phyloP scores from a whole-genome alignment of 192 early-diverging fungal species.

The Martensiomyces pterosporus region DNA sequence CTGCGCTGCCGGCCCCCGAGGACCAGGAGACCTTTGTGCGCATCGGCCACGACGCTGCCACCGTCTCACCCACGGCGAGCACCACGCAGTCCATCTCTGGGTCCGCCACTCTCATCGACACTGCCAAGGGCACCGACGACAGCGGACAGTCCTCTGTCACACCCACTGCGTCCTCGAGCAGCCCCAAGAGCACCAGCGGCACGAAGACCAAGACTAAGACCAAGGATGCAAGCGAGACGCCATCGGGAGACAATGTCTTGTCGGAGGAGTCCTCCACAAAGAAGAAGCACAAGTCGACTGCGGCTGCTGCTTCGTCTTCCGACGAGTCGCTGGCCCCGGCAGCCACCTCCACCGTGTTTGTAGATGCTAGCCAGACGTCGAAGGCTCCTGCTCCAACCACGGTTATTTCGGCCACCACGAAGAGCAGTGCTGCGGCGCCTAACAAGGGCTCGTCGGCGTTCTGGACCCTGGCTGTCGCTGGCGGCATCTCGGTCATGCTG shows the following conservation, averaged over 20 bases:
- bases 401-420: no score
- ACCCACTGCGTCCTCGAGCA: neutral
- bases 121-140: slow-evolving; percentile 12
- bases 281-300: no score
- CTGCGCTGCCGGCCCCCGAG: slow-evolving; percentile 5
- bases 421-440: slow-evolving; percentile 1
- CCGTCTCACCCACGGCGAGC: no score
- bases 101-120: slow-evolving; percentile 5
- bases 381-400: no score
- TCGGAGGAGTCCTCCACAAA: no score
- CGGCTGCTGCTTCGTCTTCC: no score
- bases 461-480: slow-evolving; percentile 22
- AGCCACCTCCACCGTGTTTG: slow-evolving; percentile 2
- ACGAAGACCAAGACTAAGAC: no score
- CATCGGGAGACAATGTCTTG: no score
- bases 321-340: no score
- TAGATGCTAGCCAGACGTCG: no score
- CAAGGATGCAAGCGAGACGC: no score
- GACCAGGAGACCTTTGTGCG: slow-evolving; percentile 12
- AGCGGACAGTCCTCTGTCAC: slow-evolving; percentile 5
- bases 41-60: slow-evolving; percentile 10
- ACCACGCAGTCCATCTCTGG: no score
- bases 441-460: slow-evolving; percentile 5
- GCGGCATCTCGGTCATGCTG: slow-evolving; percentile 16
- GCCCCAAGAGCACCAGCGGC: neutral